Evolutionary conservation across 768 basidiomycete genomes (phyloP), one percentile per base, ranked within the genome.

Genomic region (Pluteus cervinus): DNA sequence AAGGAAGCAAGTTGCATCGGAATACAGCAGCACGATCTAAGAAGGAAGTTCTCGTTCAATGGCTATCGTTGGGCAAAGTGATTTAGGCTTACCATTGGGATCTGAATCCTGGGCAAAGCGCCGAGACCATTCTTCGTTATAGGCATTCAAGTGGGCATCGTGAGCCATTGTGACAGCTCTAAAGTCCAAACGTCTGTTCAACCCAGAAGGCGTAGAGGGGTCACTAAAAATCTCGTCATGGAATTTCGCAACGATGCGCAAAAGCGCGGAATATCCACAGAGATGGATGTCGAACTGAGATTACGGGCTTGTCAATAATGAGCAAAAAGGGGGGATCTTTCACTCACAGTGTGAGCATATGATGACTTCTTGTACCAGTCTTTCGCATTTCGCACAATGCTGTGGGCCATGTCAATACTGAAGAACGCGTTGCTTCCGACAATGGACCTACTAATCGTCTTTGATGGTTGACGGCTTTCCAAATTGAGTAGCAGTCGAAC

Each of bases 391-490:
- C 88, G 73, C 37, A 86, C 76, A 45, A 84, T 76, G 39, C 77
- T 79, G 46, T 22, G 14, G 24, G n/a, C n/a, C 22, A 23, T 7
- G 18, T 29, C 10, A 38, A 9, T 25, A 41, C 10, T 30, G 42
- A 28, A 15, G 30, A 24, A 4, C 32, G 23, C 12, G 5, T 10
- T 24, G 21, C 25, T 26, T 12, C 28, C 30, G 5, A 26, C 33
- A n/a, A 30, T 33, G 29, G 7, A 64, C 77, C 37, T 47, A 80
- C 79, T 73, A 81, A 52, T 92, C 87, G 49, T 91, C 89, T 48
- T 84, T 83, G 53, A 93, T 81, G 7, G 87, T 89, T 9, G 81
- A 81, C 2, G 89, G 87, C 57, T 91, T 91, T 3, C 90, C 91
- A 54, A 90, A 87, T 54, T 91, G 84, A 2, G 85, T 90, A 2